These are phyloP conservation scores for Zygoascus ofunaensis DNA, from an alignment of 805 yeast species.

Conservation along the genomic window DNA sequence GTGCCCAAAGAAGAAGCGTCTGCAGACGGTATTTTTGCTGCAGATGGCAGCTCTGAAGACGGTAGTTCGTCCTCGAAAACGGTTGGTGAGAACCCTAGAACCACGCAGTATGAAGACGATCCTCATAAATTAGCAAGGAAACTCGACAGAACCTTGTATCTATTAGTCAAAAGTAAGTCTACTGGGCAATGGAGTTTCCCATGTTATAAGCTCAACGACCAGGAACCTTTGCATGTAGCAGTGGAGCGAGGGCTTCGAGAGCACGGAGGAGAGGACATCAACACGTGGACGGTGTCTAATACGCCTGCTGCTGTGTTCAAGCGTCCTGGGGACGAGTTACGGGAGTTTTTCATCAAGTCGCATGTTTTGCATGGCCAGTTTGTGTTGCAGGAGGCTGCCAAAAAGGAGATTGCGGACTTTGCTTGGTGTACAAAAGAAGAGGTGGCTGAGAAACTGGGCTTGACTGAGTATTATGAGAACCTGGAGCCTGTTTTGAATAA, in stretches of 20 bases:
- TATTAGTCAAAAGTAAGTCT: conserved; percentile 43
- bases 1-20: conserved; percentile 52
- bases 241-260: conserved; percentile 67
- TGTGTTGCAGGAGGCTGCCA: conserved; percentile 32
- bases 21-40: conserved; percentile 12
- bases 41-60: conserved; percentile 16
- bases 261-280: conserved; percentile 66
- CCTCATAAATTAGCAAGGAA: conserved; percentile 64
- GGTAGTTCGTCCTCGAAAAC: conserved; percentile 51
- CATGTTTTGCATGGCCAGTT: conserved; percentile 83
- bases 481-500: conserved; percentile 28
- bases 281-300: conserved; percentile 85
- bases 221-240: conserved; percentile 51
- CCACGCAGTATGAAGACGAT: conserved; percentile 63
- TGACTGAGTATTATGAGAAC: conserved; percentile 44
- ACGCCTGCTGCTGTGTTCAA: conserved; percentile 67
- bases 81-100: conserved; percentile 59
- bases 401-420: conserved; percentile 35
- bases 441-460: conserved; percentile 42
- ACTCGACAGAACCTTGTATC: conserved; percentile 69
- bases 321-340: conserved; percentile 18
- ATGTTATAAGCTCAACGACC: conserved; percentile 41
- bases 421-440: conserved; percentile 86
- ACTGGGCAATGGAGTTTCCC: conserved; percentile 64
- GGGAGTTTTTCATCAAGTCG: conserved; percentile 73